Evolutionary conservation across 345 rosid species (phyloP).

Genomic region (Syzygium oleosum): DNA sequence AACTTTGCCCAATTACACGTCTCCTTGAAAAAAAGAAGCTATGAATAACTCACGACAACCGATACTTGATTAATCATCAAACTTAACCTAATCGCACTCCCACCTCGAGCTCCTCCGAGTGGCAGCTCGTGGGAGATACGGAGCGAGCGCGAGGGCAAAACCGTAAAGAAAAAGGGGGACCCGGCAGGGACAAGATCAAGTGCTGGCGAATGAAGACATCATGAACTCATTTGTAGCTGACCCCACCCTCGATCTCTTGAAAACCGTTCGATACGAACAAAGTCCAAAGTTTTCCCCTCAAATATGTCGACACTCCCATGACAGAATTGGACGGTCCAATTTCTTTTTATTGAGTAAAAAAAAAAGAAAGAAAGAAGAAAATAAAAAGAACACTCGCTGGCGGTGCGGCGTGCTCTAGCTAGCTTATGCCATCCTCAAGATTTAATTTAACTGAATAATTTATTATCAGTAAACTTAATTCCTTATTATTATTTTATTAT

Average conservation of each 20-base stretch:
- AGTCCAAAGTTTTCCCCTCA: neutral
- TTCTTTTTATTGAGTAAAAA: too few relatives aligned
- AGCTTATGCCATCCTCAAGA: neutral
- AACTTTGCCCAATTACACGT: neutral
- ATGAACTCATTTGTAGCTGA: neutral
- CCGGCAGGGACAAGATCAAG: neutral
- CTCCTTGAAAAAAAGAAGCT: neutral
- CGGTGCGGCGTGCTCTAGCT: neutral
- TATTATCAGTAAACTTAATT: neutral
- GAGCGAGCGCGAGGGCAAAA: neutral
- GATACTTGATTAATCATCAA: neutral
- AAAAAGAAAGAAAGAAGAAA: neutral
- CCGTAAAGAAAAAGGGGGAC: neutral
- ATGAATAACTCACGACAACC: neutral
- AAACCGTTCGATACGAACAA: neutral
- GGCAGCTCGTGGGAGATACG: neutral
- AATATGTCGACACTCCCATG: neutral
- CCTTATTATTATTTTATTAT: neutral
- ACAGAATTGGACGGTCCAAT: neutral
- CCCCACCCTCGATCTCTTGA: neutral
- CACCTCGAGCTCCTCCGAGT: neutral
- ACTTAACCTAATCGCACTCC: too few relatives aligned
- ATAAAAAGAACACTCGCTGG: too few relatives aligned
- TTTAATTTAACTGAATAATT: neutral
- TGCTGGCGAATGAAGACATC: constrained; percentile 1